Evolutionary conservation across 1,139 yeast species (phyloP).

Genomic region (Tardiomyces blankii): DNA sequence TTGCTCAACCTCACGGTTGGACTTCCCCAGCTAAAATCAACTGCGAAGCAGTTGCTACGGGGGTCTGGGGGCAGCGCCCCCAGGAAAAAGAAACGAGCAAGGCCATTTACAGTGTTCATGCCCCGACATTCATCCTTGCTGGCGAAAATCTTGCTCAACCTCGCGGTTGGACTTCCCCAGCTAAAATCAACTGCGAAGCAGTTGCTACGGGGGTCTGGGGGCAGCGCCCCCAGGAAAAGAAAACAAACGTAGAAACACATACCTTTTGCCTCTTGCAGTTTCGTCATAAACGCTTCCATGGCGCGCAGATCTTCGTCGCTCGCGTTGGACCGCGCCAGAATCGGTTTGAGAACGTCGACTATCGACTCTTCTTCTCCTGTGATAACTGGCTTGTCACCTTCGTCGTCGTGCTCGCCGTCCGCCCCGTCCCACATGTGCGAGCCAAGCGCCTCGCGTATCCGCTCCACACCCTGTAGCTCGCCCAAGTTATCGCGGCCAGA

Average conservation of each 20-base stretch:
- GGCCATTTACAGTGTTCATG: too few species aligned
- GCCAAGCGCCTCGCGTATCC: conserved; percentile 21
- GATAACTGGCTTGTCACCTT: conserved; percentile 5
- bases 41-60: too few species aligned
- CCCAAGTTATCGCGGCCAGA: conserved; percentile 5
- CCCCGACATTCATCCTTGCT: too few species aligned
- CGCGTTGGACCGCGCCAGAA: conserved; percentile 4
- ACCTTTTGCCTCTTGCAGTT: conserved; percentile 14
- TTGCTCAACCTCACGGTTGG: too few species aligned
- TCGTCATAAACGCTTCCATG: conserved; percentile 15
- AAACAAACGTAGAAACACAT: conserved; percentile 3
- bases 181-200: not conserved
- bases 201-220: too few species aligned
- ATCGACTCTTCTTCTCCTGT: conserved; percentile 5
- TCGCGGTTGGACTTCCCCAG: too few species aligned
- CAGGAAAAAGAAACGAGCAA: too few species aligned
- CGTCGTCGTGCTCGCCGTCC: conserved; percentile 6
- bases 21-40: too few species aligned
- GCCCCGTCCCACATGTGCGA: conserved; percentile 7
- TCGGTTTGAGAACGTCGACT: conserved; percentile 6
- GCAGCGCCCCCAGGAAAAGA: too few species aligned
- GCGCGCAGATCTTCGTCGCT: conserved; percentile 15
- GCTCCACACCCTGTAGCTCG: conserved; percentile 11
- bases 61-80: too few species aligned
- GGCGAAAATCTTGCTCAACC: too few species aligned